Base-by-base conservation (phyloP, 805 yeast species). In the Clavispora vitiphila region DNA sequence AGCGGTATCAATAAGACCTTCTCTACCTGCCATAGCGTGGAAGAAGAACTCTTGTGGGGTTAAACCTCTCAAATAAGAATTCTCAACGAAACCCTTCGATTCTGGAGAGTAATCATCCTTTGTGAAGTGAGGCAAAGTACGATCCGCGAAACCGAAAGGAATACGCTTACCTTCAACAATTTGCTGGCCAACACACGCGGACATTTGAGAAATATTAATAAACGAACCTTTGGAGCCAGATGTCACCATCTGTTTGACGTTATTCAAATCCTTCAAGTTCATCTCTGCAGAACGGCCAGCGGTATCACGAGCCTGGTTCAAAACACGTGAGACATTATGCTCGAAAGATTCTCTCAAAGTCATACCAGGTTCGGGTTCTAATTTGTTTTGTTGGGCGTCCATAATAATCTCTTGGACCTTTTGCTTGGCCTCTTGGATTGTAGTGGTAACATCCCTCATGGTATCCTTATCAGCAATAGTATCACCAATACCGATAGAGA, bases 141-240 rank as follows among this genome's bases (percentile, higher is more conserved):
- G 84, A 64, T 93, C 98, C 30, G 88, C 81, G 61, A 93, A 93
- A 34, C 99, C 99, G 56, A 86, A 93, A 19, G 96, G 95, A 71
- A 93, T 91, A 78, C 99, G 95, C 66, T 87, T 93, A 79, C 99
- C 99, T 72, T 93, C 99, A 35, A 93, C 99, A 69, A 95, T 93
- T 64, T 93, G 99, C 68, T 93, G 99, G 57, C 99, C 99, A 22
- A 93, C 99, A 84, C 99, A 93, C 9, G 99, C 99, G 31, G 97
- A 89, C 99, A 93, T 93, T 71, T 90, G 98, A 19, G 99, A 95
- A 63, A 93, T 93, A 65, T 93, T 93, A 65, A 93, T 93, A 65
- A 91, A 93, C 12, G 99, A 93, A 75, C 99, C 99, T 69, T 93
- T 93, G 24, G 99, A 93, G 58, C 99, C 99, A 11, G 99, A 93